A percentile compares a stretch with the other conserved stretches of the same genome.
Evolutionary conservation across 2,329 filamentous ascomycete species (phyloP).

Genomic region (Sporothrix schenckii): DNA sequence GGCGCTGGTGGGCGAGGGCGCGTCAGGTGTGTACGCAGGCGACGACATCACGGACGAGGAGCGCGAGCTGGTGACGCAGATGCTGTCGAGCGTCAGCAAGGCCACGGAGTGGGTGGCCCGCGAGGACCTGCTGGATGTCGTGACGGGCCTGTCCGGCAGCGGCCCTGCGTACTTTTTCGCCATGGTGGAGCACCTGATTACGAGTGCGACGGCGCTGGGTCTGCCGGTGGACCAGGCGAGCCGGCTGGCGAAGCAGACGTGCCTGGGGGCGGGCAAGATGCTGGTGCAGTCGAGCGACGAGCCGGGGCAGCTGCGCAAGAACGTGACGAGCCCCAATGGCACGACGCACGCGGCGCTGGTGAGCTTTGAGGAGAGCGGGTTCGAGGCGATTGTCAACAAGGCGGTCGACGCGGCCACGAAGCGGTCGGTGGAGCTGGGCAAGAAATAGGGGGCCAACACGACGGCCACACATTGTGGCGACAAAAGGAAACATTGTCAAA

Average conservation of each 20-base stretch:
- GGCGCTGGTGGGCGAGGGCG: conserved; percentile 55
- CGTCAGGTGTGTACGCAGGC: conserved; percentile 52
- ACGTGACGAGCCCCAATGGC: conserved; percentile 58
- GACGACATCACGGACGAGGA: conserved; percentile 49
- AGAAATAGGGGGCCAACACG: conserved; percentile 25
- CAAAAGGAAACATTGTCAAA: background rate
- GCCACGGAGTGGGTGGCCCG: conserved; percentile 54
- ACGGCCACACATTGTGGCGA: background rate
- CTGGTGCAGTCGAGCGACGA: conserved; percentile 52
- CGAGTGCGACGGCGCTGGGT: conserved; percentile 50
- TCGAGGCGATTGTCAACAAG: conserved; percentile 50
- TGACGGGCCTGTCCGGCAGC: conserved; percentile 55
- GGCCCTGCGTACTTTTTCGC: conserved; percentile 59
- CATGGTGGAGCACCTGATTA: conserved; percentile 55
- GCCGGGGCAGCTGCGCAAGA: conserved; percentile 53
- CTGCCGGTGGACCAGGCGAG: conserved; percentile 54
- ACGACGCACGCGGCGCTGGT: conserved; percentile 55
- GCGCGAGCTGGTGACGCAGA: conserved; percentile 47
- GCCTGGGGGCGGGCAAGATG: conserved; percentile 56
- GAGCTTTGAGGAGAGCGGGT: conserved; percentile 51
- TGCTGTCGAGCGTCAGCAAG: conserved; percentile 53
- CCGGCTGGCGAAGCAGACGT: conserved; percentile 55
- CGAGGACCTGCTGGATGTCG: conserved; percentile 55
- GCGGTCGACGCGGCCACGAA: conserved; percentile 52
- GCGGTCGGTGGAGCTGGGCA: conserved; percentile 50